Evolutionary conservation across 177 flowering plant genomes (phyloP).

Genomic region (Tripterygium wilfordii): DNA sequence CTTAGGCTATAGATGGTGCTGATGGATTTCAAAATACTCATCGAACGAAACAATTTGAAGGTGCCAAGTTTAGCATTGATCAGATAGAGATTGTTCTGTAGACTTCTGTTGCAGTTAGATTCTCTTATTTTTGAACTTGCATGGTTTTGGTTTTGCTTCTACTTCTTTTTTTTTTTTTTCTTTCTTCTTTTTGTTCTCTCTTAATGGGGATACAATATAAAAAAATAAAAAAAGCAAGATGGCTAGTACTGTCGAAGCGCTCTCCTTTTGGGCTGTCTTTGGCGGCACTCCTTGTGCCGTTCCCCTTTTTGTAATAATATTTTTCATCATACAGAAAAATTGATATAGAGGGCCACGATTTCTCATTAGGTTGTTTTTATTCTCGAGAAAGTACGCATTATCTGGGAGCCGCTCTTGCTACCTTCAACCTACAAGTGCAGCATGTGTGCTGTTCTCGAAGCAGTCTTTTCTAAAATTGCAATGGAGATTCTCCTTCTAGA

Average conservation of each 20-base stretch:
- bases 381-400: conserved; percentile 82
- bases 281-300: no score
- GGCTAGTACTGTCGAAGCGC: no score
- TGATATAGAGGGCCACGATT: conserved; percentile 3
- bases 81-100: conserved; percentile 73
- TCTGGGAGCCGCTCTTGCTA: conserved; percentile 86
- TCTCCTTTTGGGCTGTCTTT: no score
- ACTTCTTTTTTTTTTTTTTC: not conserved
- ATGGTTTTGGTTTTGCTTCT: not conserved
- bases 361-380: conserved; percentile 66
- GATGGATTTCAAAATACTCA: conserved; percentile 98
- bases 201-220: no score
- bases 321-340: no score
- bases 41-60: conserved; percentile 61
- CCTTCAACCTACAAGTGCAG: conserved; percentile 63
- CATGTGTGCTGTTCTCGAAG: conserved; percentile 65
- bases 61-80: conserved; percentile 84
- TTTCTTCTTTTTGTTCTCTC: not conserved
- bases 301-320: no score
- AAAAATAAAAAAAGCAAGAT: no score
- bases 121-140: no score
- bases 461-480: conserved; percentile 61
- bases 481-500: conserved; percentile 79
- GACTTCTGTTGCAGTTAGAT: no score
- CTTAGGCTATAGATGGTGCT: conserved; percentile 89